Conservation (phyloP, 176 grass and related monocot genomes). For the Carex parvula region DNA sequence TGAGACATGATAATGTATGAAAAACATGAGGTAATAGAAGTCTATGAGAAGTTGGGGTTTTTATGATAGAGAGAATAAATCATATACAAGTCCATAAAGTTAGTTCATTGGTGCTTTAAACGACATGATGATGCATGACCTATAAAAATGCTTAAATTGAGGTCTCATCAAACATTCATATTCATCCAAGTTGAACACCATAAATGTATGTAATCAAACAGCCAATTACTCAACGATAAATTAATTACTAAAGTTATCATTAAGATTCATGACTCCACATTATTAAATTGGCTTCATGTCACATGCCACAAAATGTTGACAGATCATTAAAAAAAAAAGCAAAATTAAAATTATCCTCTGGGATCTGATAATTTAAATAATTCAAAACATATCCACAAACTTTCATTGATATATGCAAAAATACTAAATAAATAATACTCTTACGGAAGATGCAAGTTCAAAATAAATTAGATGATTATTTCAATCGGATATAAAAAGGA, state of each 20-base stretch:
- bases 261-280: background rate
- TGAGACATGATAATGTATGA: too few species aligned
- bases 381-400: too few species aligned
- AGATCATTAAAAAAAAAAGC: background rate
- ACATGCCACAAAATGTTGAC: conserved; percentile 8
- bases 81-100: background rate
- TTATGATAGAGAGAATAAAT: background rate
- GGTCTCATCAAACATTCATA: background rate
- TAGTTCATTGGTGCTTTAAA: background rate
- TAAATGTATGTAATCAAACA: background rate
- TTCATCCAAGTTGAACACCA: background rate
- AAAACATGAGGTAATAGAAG: too few species aligned
- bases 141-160: background rate
- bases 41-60: background rate
- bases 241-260: background rate
- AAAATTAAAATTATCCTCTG: too few species aligned
- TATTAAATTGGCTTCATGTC: background rate
- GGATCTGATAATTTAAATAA: too few species aligned
- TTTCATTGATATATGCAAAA: too few species aligned
- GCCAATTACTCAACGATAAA: background rate
- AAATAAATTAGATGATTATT: background rate
- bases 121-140: background rate
- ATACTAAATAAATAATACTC: too few species aligned
- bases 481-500: background rate
- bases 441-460: too few species aligned